phyloP scores from a whole-genome alignment of 169 alveolate species.

The Plasmodium vivax region DNA sequence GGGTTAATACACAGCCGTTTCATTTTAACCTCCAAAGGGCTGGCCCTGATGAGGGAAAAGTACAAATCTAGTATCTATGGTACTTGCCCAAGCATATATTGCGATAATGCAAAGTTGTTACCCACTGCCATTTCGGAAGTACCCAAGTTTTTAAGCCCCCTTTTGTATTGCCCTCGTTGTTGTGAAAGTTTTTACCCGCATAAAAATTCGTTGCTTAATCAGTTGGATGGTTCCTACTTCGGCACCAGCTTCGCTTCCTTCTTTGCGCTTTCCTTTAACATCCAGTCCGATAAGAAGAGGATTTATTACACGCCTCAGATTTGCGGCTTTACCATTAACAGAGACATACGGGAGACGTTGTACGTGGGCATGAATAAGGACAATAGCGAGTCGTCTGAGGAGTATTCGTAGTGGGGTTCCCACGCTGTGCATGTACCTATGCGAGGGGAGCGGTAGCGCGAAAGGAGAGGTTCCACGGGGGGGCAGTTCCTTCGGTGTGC shows the following conservation, averaged over 20 bases:
- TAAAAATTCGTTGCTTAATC: conserved; percentile 81
- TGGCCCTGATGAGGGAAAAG: conserved; percentile 91
- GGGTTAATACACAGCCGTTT: conserved; percentile 93
- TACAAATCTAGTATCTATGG: conserved; percentile 90
- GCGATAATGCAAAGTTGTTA: conserved; percentile 89
- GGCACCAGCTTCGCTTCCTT: conserved; percentile 94
- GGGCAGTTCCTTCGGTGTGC: background rate
- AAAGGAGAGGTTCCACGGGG: background rate
- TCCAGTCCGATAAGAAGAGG: conserved; percentile 53
- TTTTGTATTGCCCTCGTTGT: conserved; percentile 94
- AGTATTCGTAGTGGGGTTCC: background rate
- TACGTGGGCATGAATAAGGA: conserved; percentile 48
- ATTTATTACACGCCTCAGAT: conserved; percentile 63
- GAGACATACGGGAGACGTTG: conserved; percentile 40
- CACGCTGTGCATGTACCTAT: background rate
- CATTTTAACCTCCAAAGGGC: conserved; percentile 91
- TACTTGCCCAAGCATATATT: conserved; percentile 89
- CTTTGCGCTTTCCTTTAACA: conserved; percentile 79
- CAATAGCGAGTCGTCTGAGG: conserved; percentile 66
- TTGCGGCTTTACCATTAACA: conserved; percentile 56
- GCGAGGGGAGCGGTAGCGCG: background rate
- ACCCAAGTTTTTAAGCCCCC: conserved; percentile 89
- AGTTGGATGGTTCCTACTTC: conserved; percentile 94
- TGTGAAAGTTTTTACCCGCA: conserved; percentile 88
- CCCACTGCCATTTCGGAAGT: conserved; percentile 94